phyloP scores from a whole-genome alignment of 805 yeast species.

The Candida insectalens region DNA sequence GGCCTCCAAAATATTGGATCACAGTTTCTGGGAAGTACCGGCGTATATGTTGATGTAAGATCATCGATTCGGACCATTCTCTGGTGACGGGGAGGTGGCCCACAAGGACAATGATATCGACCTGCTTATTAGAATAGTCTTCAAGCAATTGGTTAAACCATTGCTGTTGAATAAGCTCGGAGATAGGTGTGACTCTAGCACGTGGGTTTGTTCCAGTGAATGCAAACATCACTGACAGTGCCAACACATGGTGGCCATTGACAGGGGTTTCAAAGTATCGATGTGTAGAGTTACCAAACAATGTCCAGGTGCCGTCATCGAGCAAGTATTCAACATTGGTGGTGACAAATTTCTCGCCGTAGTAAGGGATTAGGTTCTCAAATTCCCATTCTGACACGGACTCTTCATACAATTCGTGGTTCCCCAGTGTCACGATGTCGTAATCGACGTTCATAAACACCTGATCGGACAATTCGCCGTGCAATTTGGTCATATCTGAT shows the following conservation, averaged over 20 bases:
- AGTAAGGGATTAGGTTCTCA: conserved; percentile 45
- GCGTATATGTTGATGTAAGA: conserved; percentile 43
- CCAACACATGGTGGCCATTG: conserved; percentile 41
- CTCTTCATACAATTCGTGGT: conserved; percentile 76
- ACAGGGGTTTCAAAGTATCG: conserved; percentile 57
- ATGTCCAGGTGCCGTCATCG: conserved; percentile 37
- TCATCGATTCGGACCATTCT: conserved; percentile 42
- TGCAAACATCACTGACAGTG: conserved; percentile 74
- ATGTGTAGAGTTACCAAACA: conserved; percentile 58
- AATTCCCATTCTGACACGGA: conserved; percentile 60
- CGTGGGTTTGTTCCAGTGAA: conserved; percentile 51
- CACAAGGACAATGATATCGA: conserved; percentile 61
- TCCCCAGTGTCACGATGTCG: conserved; percentile 79
- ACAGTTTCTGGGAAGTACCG: conserved; percentile 45
- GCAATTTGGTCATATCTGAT: conserved; percentile 67
- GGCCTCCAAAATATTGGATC: conserved; percentile 91
- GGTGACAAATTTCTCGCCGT: conserved; percentile 55
- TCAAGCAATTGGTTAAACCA: conserved; percentile 54
- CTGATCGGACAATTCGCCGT: conserved; percentile 53
- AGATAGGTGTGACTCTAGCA: conserved; percentile 56
- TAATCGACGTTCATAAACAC: conserved; percentile 58
- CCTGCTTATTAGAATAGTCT: conserved; percentile 23
- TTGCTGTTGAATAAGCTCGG: conserved; percentile 37
- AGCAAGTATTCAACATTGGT: conserved; percentile 61
- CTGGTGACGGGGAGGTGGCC: conserved; percentile 73